A percentile compares a stretch with the other conserved stretches of the same genome.
These are phyloP conservation scores for Rhizodiscina lignyota DNA, from an alignment of 495 filamentous ascomycete species.

Conservation along the genomic window DNA sequence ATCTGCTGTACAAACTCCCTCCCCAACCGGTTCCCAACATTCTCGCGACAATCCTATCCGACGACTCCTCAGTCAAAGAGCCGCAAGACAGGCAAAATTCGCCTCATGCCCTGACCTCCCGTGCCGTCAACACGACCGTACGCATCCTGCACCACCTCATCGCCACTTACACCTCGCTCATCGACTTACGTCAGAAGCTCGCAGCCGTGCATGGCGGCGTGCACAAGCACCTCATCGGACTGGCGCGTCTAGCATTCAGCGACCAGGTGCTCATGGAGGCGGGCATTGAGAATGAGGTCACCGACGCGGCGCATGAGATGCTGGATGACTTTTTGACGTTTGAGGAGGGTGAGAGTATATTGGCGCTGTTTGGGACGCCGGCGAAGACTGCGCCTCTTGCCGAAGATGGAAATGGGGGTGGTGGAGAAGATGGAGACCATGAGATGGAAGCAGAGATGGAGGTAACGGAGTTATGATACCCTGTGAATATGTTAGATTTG, in stretches of 20 bases:
- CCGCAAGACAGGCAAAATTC: neutral
- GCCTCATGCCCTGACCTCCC: slow-evolving; percentile 15
- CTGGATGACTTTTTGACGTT: slow-evolving; percentile 49
- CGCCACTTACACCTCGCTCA: slow-evolving; percentile 26
- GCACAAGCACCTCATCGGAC: slow-evolving; percentile 47
- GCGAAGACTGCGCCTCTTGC: no score
- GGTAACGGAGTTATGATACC: no score
- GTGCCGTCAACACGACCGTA: slow-evolving; percentile 42
- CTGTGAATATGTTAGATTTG: no score
- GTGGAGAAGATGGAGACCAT: no score
- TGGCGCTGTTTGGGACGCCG: slow-evolving; percentile 28
- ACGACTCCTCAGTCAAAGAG: neutral
- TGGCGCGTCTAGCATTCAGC: slow-evolving; percentile 52
- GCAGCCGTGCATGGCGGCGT: slow-evolving; percentile 36
- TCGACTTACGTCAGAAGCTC: slow-evolving; percentile 42
- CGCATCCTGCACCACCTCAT: slow-evolving; percentile 44
- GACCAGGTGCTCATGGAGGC: slow-evolving; percentile 43
- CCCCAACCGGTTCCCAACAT: slow-evolving; percentile 5
- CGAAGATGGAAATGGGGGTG: no score
- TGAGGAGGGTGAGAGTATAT: slow-evolving; percentile 51
- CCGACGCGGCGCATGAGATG: slow-evolving; percentile 47
- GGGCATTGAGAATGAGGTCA: slow-evolving; percentile 49
- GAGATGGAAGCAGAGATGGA: no score
- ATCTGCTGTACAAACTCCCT: slow-evolving; percentile 36
- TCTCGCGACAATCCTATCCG: neutral